Percentiles rank a stretch among this genome's conserved stretches.
Conservation (phyloP, 345 rosid genomes). For the Eutrema heterophyllum region DNA sequence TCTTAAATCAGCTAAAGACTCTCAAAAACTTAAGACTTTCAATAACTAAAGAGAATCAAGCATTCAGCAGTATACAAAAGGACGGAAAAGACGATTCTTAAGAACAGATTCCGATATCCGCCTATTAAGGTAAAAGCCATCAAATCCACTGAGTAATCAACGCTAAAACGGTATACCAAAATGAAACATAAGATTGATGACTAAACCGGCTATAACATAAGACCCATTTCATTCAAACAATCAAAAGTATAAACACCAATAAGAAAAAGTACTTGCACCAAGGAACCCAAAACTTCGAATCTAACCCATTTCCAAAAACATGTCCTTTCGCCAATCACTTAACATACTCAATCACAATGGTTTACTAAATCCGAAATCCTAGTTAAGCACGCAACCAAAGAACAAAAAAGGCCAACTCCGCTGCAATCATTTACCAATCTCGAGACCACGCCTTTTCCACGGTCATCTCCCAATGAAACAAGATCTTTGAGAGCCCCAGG, state of each 20-base stretch:
- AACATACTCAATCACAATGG: background rate
- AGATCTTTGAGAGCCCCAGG: conserved; percentile 72
- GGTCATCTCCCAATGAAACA: conserved; percentile 59
- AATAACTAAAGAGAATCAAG: background rate
- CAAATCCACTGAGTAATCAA: background rate
- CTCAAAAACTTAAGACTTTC: background rate
- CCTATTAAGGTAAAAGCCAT: background rate
- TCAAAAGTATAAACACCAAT: background rate
- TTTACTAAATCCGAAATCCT: background rate
- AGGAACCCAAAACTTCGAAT: background rate
- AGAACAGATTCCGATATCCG: background rate
- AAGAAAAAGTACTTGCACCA: background rate
- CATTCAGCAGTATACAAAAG: background rate
- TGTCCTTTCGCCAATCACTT: background rate
- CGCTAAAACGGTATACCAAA: background rate
- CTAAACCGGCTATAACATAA: background rate
- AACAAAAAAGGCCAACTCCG: background rate
- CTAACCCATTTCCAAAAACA: background rate
- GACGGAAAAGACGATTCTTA: background rate
- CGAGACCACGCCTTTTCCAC: conserved; percentile 68
- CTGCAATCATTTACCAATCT: conserved; percentile 43
- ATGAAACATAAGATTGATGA: background rate
- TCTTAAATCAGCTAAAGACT: background rate
- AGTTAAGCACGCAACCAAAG: background rate
- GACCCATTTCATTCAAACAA: background rate